Conservation (phyloP, 371 early-diverging fungal genomes). For the Funneliformis caledonium region DNA sequence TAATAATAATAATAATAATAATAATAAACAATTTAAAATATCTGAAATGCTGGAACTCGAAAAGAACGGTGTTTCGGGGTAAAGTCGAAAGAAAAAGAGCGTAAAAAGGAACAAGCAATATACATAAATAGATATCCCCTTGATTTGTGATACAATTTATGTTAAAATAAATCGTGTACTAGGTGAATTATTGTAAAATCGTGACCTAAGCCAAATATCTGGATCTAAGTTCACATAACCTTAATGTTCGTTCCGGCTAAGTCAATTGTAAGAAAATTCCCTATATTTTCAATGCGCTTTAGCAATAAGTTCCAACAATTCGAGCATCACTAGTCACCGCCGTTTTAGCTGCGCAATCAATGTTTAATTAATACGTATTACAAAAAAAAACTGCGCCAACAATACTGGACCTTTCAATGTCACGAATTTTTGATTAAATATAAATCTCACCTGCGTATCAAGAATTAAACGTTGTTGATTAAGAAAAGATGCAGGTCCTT, state of each 20-base stretch:
- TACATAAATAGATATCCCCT: neutral
- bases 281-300: slow-evolving; percentile 18
- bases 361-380: too few species aligned
- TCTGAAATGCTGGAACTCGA: slow-evolving; percentile 20
- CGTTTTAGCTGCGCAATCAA: slow-evolving; percentile 25
- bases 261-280: neutral
- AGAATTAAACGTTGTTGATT: slow-evolving; percentile 26
- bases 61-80: neutral
- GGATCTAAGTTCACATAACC: neutral
- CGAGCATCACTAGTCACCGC: slow-evolving; percentile 39
- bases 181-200: neutral
- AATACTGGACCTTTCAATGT: neutral
- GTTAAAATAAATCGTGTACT: neutral
- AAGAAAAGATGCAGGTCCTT: slow-evolving; percentile 15
- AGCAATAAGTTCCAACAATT: slow-evolving; percentile 34
- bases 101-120: neutral
- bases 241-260: neutral
- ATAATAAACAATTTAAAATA: neutral
- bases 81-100: neutral
- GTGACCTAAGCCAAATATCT: neutral
- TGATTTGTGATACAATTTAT: neutral
- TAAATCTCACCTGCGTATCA: slow-evolving; percentile 26
- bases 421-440: neutral
- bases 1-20: neutral
- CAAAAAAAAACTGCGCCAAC: neutral